phyloP scores from a whole-genome alignment of 352 stramenopile genomes.

The Phytophthora hibernalis region DNA sequence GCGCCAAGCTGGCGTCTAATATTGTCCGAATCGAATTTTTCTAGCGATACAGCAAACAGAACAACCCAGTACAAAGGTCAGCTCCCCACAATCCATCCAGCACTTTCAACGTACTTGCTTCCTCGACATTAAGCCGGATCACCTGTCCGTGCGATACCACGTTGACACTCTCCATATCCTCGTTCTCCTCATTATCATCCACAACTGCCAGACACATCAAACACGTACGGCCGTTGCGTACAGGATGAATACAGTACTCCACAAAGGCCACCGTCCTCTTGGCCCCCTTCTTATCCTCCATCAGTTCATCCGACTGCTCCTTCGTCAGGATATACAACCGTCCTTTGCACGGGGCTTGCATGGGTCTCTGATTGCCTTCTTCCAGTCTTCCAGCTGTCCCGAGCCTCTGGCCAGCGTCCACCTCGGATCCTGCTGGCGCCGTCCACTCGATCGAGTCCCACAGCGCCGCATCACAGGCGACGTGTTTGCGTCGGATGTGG shows the following conservation, averaged over 20 bases:
- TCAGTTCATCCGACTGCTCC: constrained; percentile 32
- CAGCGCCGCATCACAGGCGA: constrained; percentile 47
- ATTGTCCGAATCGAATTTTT: constrained; percentile 88
- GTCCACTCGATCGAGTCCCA: constrained; percentile 56
- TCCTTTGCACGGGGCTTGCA: constrained; percentile 92
- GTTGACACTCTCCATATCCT: constrained; percentile 77
- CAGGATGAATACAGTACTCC: constrained; percentile 83
- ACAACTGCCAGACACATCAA: constrained; percentile 84
- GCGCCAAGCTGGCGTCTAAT: constrained; percentile 85
- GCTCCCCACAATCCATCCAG: constrained; percentile 29
- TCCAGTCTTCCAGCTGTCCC: constrained; percentile 64
- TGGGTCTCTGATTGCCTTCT: constrained; percentile 57
- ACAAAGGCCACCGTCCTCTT: constrained; percentile 59
- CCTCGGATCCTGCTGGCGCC: constrained; percentile 48
- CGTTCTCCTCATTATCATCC: constrained; percentile 74
- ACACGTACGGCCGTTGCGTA: constrained; percentile 77
- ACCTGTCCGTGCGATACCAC: constrained; percentile 89
- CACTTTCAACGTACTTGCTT: constrained; percentile 91
- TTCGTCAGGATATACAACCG: constrained; percentile 63
- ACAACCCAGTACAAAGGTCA: constrained; percentile 1
- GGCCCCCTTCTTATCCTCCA: constrained; percentile 18
- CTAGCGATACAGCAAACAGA: constrained; percentile 37
- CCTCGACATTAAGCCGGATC: constrained; percentile 95
- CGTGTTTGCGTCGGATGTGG: constrained; percentile 66
- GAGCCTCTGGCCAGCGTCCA: constrained; percentile 68